These are phyloP conservation scores for Malassezia psittaci DNA, from an alignment of 1,284 basidiomycete species.

Conservation along the genomic window DNA sequence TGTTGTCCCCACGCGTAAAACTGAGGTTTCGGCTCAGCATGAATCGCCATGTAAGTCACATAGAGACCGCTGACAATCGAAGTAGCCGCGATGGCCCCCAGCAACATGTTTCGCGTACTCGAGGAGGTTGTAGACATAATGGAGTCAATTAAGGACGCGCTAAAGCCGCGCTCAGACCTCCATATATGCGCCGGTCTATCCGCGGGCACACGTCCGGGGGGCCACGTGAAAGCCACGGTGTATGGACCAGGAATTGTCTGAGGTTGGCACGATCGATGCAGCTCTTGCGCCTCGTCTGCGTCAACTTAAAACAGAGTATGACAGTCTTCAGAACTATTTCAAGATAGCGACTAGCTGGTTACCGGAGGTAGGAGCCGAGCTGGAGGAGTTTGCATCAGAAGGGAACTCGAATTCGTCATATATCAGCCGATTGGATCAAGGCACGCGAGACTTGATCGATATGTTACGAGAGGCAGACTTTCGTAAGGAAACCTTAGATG, in stretches of 20 bases:
- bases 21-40: conserved; percentile 7
- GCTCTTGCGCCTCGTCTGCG: conserved; percentile 11
- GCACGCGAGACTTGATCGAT: conserved; percentile 30
- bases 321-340: background rate
- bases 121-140: background rate
- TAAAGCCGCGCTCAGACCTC: background rate
- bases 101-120: background rate
- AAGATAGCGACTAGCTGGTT: background rate
- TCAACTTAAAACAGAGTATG: conserved; percentile 7
- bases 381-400: conserved; percentile 13
- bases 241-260: background rate
- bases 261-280: conserved; percentile 6
- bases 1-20: background rate
- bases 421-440: conserved; percentile 20
- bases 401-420: background rate
- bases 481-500: conserved; percentile 19
- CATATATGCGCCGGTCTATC: too few relatives aligned
- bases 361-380: conserved; percentile 9
- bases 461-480: conserved; percentile 22
- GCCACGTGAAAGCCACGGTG: background rate
- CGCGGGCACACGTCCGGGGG: too few relatives aligned
- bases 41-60: conserved; percentile 6
- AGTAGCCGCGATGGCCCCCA: background rate
- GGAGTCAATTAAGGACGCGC: too few relatives aligned
- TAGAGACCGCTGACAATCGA: conserved; percentile 4